phyloP scores from a whole-genome alignment of 495 filamentous ascomycete genomes.

The Aspergillus sclerotiicarbonarius region DNA sequence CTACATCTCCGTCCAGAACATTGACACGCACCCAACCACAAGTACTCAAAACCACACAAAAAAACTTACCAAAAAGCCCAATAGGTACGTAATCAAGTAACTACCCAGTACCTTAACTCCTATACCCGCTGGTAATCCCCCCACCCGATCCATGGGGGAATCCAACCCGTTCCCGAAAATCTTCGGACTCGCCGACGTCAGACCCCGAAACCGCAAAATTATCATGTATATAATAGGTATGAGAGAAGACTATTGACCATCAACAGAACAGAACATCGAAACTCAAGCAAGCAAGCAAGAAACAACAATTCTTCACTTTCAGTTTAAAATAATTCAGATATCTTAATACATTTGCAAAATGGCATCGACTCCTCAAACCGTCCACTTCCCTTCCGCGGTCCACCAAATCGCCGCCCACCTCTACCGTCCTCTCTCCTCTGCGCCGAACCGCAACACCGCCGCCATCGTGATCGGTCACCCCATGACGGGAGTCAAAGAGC shows the following conservation, averaged over 20 bases:
- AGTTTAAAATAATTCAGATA: too few species aligned
- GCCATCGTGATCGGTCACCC: constrained; percentile 39
- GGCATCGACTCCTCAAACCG: too few species aligned
- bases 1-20: too few species aligned
- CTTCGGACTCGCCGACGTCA: not conserved
- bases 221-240: not conserved
- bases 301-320: too few species aligned
- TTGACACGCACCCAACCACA: too few species aligned
- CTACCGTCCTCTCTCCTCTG: not conserved
- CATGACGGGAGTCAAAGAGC: constrained; percentile 38
- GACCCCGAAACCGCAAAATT: not conserved
- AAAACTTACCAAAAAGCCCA: too few species aligned
- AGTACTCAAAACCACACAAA: too few species aligned
- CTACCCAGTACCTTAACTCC: not conserved
- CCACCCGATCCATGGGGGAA: not conserved
- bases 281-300: too few species aligned
- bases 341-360: too few species aligned
- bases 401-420: not conserved
- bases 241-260: too few species aligned
- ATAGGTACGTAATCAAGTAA: too few species aligned
- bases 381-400: constrained; percentile 7
- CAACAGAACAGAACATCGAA: too few species aligned
- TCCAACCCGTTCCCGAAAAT: not conserved
- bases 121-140: not conserved
- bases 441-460: constrained; percentile 6